Conservation (phyloP, 768 basidiomycete genomes). For the Amylocystis lapponica region DNA sequence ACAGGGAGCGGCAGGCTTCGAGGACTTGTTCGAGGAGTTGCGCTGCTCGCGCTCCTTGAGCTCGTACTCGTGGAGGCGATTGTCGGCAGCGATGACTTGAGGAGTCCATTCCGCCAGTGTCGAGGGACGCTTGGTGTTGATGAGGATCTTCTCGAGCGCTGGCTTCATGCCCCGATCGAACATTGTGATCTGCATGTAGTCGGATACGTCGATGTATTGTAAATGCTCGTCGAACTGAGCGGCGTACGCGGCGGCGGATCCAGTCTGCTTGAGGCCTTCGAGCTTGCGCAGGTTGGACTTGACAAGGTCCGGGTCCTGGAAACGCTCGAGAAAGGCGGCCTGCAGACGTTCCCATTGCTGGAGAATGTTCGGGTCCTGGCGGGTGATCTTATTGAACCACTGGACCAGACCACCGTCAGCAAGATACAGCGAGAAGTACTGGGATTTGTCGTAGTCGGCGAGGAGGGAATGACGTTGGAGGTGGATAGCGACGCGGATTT, state of each 20-base stretch:
- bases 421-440: conserved; percentile 2
- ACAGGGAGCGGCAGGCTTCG: neutral
- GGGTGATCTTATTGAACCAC: conserved; percentile 2
- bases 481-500: neutral
- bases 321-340: neutral
- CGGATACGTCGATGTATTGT: conserved; percentile 23
- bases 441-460: conserved; percentile 4
- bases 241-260: conserved; percentile 24
- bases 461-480: neutral
- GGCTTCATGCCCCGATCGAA: conserved; percentile 28
- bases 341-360: neutral
- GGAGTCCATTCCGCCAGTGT: conserved; percentile 4
- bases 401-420: conserved; percentile 2
- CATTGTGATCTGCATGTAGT: conserved; percentile 27
- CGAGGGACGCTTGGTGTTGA: conserved; percentile 2
- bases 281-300: conserved; percentile 22
- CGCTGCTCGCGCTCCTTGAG: neutral
- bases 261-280: conserved; percentile 26
- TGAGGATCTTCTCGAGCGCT: conserved; percentile 16
- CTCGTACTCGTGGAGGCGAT: conserved; percentile 5
- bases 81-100: conserved; percentile 5
- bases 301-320: conserved; percentile 5
- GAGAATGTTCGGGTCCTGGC: neutral
- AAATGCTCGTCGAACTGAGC: conserved; percentile 23
- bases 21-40: no score